Conservation (phyloP, 192 early-diverging fungal species). For the Coemansia sp. region DNA sequence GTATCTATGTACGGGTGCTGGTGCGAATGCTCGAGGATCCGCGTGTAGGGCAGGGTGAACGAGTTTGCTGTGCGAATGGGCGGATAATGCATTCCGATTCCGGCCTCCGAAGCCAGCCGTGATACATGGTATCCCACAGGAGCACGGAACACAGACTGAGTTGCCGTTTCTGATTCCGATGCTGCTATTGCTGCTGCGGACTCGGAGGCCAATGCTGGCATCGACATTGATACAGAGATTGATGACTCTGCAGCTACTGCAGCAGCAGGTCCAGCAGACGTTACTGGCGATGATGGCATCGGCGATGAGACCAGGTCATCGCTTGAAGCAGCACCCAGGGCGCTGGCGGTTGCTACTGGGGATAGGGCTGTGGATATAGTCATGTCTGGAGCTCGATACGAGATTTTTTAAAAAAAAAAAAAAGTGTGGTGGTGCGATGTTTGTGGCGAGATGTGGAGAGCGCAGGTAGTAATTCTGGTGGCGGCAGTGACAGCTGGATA, state of each 20-base stretch:
- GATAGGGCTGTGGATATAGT: constrained; percentile 13
- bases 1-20: background rate
- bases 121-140: constrained; percentile 5
- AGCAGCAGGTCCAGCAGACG: background rate
- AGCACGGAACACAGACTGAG: background rate
- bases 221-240: background rate
- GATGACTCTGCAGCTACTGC: background rate
- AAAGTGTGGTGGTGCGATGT: no score
- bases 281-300: background rate
- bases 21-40: constrained; percentile 3
- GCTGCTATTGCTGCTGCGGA: background rate
- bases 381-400: constrained; percentile 2
- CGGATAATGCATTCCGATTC: constrained; percentile 15
- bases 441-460: background rate
- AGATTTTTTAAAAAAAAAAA: background rate
- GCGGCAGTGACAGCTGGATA: no score
- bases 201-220: background rate
- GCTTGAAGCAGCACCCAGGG: background rate
- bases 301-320: background rate
- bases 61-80: constrained; percentile 26
- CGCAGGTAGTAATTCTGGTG: no score
- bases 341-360: background rate
- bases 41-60: constrained; percentile 22
- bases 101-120: background rate
- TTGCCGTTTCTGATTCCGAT: background rate